Evolutionary conservation across 768 basidiomycete species (phyloP).

Genomic region (Lenzites betulinus): DNA sequence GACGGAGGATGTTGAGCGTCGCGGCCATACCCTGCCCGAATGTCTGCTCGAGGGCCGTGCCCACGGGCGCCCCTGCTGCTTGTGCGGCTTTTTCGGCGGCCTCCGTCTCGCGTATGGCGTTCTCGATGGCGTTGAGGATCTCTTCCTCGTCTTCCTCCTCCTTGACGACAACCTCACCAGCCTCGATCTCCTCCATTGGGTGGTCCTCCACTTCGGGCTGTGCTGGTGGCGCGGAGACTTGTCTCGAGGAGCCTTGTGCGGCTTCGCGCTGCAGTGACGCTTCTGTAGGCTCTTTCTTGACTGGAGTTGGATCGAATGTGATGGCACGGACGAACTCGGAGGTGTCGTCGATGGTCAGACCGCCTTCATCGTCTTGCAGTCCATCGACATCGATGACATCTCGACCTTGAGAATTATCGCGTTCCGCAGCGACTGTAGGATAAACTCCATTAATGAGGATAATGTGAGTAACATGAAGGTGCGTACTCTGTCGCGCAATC

Average conservation of each 20-base stretch:
- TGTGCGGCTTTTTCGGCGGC: conserved; percentile 47
- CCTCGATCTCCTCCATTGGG: conserved; percentile 73
- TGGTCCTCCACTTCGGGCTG: conserved; percentile 63
- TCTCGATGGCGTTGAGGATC: conserved; percentile 79
- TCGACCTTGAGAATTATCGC: conserved; percentile 49
- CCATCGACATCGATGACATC: conserved; percentile 50
- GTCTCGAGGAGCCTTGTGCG: conserved; percentile 29
- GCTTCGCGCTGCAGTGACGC: conserved; percentile 21
- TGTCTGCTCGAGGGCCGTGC: conserved; percentile 76
- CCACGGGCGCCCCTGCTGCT: conserved; percentile 45
- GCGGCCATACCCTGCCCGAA: conserved; percentile 86
- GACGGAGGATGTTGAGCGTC: conserved; percentile 83
- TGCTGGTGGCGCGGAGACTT: conserved; percentile 27
- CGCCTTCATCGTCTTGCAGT: conserved; percentile 48
- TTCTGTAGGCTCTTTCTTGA: conserved; percentile 36
- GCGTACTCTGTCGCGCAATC: conserved; percentile 65
- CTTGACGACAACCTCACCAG: conserved; percentile 81
- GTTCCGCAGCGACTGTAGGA: conserved; percentile 62
- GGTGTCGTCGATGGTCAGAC: conserved; percentile 92
- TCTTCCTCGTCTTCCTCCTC: conserved; percentile 75
- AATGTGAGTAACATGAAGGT: neutral
- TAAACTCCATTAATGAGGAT: conserved; percentile 12
- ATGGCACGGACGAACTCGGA: conserved; percentile 94
- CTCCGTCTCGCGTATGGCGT: conserved; percentile 63
- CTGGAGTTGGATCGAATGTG: conserved; percentile 57